Evolutionary conservation across 768 basidiomycete species (phyloP).

Genomic region (Tricholoma hemisulphureum): DNA sequence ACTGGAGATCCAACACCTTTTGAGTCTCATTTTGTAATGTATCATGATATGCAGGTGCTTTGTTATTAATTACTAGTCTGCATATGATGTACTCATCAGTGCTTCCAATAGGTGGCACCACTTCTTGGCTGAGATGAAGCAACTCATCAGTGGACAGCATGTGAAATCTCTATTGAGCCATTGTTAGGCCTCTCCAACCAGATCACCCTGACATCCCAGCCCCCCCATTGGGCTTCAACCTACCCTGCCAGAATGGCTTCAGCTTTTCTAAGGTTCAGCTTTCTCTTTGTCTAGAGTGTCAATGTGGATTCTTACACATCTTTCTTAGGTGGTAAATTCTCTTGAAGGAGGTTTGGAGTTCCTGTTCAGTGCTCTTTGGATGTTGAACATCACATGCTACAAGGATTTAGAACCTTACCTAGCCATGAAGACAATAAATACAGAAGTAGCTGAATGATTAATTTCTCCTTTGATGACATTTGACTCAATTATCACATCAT

Average conservation of each 20-base stretch:
- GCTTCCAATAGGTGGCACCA: neutral
- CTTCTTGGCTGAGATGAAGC: neutral
- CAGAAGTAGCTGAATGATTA: neutral
- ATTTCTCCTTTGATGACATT: neutral
- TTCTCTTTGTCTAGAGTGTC: neutral
- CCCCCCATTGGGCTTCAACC: neutral
- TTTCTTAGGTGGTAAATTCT: neutral
- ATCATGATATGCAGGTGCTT: conserved; percentile 1
- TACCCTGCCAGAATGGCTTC: conserved; percentile 6
- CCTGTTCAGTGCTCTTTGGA: conserved; percentile 6
- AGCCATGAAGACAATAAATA: neutral
- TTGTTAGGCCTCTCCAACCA: neutral
- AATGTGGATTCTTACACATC: neutral
- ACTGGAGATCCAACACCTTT: neutral
- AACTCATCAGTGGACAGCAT: neutral
- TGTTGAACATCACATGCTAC: neutral
- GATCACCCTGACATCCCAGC: conserved; percentile 1
- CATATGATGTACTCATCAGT: neutral
- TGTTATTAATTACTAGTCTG: neutral
- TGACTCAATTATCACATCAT: neutral
- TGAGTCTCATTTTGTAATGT: neutral
- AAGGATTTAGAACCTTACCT: neutral
- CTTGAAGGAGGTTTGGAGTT: conserved; percentile 5
- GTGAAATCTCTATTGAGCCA: neutral
- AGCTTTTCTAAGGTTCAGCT: neutral